phyloP scores from a whole-genome alignment of 345 rosid genomes.

The Leavenworthia alabamica region DNA sequence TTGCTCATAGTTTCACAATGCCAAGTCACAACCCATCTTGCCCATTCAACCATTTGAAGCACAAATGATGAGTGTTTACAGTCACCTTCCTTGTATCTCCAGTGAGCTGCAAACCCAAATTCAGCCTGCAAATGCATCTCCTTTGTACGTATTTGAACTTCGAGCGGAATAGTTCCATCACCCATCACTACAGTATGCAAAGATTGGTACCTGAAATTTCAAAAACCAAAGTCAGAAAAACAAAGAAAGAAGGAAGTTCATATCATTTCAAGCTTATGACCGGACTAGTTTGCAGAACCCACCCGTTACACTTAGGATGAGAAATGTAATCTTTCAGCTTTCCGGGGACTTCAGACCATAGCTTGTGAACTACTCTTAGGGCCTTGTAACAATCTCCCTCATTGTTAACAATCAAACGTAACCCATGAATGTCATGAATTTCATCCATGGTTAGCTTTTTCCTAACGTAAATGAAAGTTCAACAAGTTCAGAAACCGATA shows the following conservation, averaged over 20 bases:
- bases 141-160: constrained; percentile 89
- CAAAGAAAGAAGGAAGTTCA: not conserved
- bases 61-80: constrained; percentile 71
- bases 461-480: constrained; percentile 33
- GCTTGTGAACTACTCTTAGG: constrained; percentile 50
- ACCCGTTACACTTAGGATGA: constrained; percentile 85
- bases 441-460: constrained; percentile 81
- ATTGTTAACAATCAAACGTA: constrained; percentile 78
- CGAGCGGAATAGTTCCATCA: constrained; percentile 68
- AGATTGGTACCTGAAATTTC: constrained; percentile 62
- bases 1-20: constrained; percentile 82
- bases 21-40: constrained; percentile 93
- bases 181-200: constrained; percentile 81
- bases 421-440: constrained; percentile 90
- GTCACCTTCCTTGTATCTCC: constrained; percentile 96
- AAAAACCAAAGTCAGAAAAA: constrained; percentile 21
- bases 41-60: constrained; percentile 98
- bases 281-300: constrained; percentile 26
- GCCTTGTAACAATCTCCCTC: constrained; percentile 78
- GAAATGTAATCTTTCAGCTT: constrained; percentile 79
- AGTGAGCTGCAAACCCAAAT: constrained; percentile 96
- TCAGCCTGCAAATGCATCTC: constrained; percentile 97
- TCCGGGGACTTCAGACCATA: constrained; percentile 91
- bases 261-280: not conserved
- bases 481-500: not conserved